Evolutionary conservation across 106 monocot species (phyloP), one percentile per base, ranked within the genome.

Genomic region (Allium fistulosum): DNA sequence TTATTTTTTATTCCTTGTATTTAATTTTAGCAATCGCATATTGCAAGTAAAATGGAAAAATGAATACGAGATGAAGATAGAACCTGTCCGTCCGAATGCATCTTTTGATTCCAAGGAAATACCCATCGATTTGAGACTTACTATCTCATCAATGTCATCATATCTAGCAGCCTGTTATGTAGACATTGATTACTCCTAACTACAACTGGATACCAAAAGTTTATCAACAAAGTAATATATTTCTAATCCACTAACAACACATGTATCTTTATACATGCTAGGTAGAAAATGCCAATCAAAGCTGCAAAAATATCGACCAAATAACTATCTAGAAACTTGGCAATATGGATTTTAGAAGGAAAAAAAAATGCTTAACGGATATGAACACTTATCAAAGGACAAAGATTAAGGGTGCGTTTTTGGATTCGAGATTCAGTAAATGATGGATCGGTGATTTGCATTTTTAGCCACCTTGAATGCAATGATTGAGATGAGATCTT

Each of bases 141-240:
- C 68, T 14, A 85, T 59, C 65, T 85, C 85, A 46, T 81, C 81
- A 67, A 85, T 60, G 66, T 85, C 85, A 81, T 82, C 81, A 78
- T 85, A 82, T 51, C 85, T 81, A 63, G 85, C 85, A 62, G 85
- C 85, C 85, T 85, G 68, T 48, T 7, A 62, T 4, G 73, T 11
- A 46, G 61, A 53, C 50, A 53, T 26, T 53, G 18, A 67, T 10
- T 51, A 28, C 26, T 13, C 26, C 52, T 52, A 48, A n/a, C 18
- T 4, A 2, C 12, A 12, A 12, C 46, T 12, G 53, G 13, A 67
- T 12, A 67, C 26, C 26, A 67, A 27, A 22, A 48, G 5, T 8
- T 51, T 26, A 18, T 7, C 51, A 6, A 18, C 12, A 4, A 67
- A 64, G 17, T 64, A 26, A 62, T 12, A 62, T 62, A 8, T 5